These are phyloP conservation scores for Penicillium palitans DNA, from an alignment of 2,329 filamentous ascomycete species.

Conservation along the genomic window DNA sequence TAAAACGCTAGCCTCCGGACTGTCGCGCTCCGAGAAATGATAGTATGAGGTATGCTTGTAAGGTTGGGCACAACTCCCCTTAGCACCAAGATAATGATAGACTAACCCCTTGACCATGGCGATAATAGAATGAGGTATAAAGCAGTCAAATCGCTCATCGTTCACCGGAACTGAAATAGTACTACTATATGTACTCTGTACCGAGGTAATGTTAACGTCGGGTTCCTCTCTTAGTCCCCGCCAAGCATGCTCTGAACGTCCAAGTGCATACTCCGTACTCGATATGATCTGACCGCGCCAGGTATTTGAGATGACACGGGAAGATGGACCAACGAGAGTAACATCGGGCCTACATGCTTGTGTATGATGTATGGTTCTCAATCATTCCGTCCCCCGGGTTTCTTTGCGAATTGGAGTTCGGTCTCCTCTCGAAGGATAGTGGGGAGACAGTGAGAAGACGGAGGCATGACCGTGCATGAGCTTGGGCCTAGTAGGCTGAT, in stretches of 20 bases:
- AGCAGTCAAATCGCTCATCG: background rate
- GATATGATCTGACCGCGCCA: slow-evolving; percentile 1
- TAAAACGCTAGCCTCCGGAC: background rate
- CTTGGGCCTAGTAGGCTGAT: slow-evolving; percentile 1
- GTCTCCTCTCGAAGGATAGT: background rate
- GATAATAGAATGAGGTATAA: background rate
- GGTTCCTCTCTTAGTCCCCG: background rate
- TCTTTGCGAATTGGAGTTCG: background rate
- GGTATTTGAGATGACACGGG: background rate
- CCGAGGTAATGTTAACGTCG: background rate
- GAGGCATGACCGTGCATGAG: slow-evolving; percentile 11
- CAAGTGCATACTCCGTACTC: slow-evolving; percentile 3
- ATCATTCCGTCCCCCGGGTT: background rate
- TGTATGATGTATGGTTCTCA: background rate
- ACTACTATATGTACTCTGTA: background rate
- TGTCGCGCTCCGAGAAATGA: background rate
- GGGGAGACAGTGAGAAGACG: background rate
- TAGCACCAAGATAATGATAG: background rate
- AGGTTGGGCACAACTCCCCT: background rate
- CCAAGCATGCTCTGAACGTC: slow-evolving; percentile 7
- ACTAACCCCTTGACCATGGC: background rate
- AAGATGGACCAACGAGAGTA: background rate
- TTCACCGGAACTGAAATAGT: background rate
- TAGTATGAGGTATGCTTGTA: background rate
- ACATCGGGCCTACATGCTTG: background rate